Base-by-base conservation (phyloP, 805 yeast species). In the Yarrowia sp. region DNA sequence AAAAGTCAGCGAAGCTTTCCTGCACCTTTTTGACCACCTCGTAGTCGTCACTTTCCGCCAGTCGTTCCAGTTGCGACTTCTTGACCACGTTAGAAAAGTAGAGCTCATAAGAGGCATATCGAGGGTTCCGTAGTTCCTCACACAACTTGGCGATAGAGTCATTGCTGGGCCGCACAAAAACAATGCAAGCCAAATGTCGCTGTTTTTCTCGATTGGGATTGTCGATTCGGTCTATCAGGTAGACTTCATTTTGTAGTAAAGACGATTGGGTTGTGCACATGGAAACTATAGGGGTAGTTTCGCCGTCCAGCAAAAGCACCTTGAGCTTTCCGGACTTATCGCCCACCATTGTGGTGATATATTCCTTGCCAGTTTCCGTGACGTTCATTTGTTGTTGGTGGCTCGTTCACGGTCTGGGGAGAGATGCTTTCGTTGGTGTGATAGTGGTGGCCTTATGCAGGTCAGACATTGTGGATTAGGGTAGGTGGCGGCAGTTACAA, bases 31-130 rank as follows among this genome's bases (percentile, higher is more conserved):
- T 77, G 10, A 95, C 88, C 10, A 85, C 84, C 73, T 93, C 98
- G 70, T 86, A 80, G 71, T 90, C 95, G 74, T 95, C 99, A 2
- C 90, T 83, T 74, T 91, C 97, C 0, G 99, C 98, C 52, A 95
- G 73, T 59, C 89, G 81, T 73, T 95, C 99, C 69, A 95, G 75
- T 68, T 90, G 89, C 26, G 86, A 79, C 76, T 93, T 95, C 61
- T 85, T 80, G 32, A 92, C 81, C 16, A 85, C 79, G 73, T 92
- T 92, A 73, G 85, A 88, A 79, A 93, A 91, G 71, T 67, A 90
- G 19, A 95, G 74, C 71, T 87, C 87, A 75, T 95, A 95, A 36
- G 80, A 81, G 36, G 86, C 83, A 76, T 92, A 95, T 70, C 86
- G 91, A 0, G 99, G 99, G 65, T 80, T 79, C 38, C 82, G 77